Evolutionary conservation across 306 rosid genomes (phyloP).

Genomic region (Cyclanthera cordifolia): DNA sequence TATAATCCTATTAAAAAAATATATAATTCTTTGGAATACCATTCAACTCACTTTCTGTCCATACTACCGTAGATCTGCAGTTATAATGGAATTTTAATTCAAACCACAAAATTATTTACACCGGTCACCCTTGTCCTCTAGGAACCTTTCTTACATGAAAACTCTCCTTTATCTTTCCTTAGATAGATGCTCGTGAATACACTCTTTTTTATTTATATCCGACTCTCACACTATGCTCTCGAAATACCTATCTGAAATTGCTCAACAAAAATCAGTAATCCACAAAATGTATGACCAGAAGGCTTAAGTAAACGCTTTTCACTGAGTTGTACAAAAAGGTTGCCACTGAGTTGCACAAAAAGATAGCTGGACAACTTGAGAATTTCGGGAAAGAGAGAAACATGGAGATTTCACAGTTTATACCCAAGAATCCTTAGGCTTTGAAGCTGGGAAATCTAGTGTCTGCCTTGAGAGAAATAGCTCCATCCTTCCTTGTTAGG

Average conservation of each 20-base stretch:
- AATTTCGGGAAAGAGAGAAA: background rate
- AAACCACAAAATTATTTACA: background rate
- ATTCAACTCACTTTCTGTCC: background rate
- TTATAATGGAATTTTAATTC: background rate
- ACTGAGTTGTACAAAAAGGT: background rate
- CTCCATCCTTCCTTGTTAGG: background rate
- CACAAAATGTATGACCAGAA: too few species aligned
- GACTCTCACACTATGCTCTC: too few species aligned
- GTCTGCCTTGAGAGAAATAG: background rate
- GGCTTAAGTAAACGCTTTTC: background rate
- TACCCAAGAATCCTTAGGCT: background rate
- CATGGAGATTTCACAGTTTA: background rate
- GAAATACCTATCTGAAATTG: too few species aligned
- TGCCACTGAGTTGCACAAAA: background rate
- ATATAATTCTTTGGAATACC: too few species aligned
- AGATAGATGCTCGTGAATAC: background rate
- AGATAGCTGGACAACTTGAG: background rate
- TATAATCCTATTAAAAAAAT: too few species aligned
- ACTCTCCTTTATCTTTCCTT: background rate
- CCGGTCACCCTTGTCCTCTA: background rate
- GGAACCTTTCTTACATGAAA: background rate
- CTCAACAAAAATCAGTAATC: too few species aligned
- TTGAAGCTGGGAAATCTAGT: background rate
- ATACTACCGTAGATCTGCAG: background rate
- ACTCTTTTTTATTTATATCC: too few species aligned